Evolutionary conservation across 371 early-diverging fungal species (phyloP).

Genomic region (Mucor mucedo): DNA sequence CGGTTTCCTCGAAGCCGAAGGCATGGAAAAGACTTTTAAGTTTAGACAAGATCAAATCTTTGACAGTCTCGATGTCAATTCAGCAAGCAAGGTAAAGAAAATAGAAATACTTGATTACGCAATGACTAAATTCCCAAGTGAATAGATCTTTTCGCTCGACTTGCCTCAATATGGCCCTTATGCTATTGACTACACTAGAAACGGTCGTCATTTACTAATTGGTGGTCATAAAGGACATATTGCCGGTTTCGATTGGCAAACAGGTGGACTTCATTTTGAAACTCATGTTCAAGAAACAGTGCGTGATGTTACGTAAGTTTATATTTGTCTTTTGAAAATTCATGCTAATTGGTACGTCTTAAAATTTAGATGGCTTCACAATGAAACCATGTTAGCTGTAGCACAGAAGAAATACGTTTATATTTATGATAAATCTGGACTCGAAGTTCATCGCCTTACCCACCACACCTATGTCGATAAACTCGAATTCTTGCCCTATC

Average conservation of each 20-base stretch:
- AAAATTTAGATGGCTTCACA: constrained; percentile 85
- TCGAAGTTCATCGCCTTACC: constrained; percentile 93
- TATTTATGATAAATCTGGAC: constrained; percentile 94
- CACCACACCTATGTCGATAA: constrained; percentile 83
- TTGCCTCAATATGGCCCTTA: constrained; percentile 92
- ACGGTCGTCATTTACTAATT: constrained; percentile 88
- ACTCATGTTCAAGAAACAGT: constrained; percentile 88
- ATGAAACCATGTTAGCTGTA: constrained; percentile 96
- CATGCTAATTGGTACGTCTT: neutral
- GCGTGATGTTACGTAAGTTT: constrained; percentile 87
- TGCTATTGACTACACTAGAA: constrained; percentile 85
- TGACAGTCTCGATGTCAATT: constrained; percentile 80
- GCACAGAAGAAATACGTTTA: constrained; percentile 97
- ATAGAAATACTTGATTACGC: neutral
- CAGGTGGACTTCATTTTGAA: constrained; percentile 85
- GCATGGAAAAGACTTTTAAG: constrained; percentile 88
- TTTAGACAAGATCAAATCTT: constrained; percentile 81
- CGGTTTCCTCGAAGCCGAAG: constrained; percentile 87
- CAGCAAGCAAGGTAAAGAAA: constrained; percentile 70
- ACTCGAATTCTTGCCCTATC: constrained; percentile 96
- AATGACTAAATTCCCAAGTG: neutral
- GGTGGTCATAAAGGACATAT: constrained; percentile 93
- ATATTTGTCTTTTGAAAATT: neutral
- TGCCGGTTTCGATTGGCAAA: constrained; percentile 93
- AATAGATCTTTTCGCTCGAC: constrained; percentile 79